These are phyloP conservation scores for Eucalyptus regnans DNA, from an alignment of 345 rosid genomes.

Conservation along the genomic window DNA sequence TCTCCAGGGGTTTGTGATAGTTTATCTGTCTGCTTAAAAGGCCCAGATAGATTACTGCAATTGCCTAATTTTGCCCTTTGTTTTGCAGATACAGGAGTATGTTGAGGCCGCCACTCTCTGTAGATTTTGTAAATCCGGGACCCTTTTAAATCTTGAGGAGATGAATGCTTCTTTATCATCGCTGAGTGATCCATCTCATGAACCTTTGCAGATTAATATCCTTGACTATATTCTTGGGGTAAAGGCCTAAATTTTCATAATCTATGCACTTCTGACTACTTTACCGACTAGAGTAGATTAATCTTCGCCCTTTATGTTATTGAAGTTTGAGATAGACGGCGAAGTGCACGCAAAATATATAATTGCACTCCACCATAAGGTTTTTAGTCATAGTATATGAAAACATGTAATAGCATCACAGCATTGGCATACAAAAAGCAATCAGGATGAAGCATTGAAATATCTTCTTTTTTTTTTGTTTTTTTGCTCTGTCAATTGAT, in stretches of 20 bases:
- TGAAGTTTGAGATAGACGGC: neutral
- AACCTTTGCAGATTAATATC: conserved; percentile 75
- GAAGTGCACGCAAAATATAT: neutral
- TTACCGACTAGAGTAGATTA: neutral
- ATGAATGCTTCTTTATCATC: conserved; percentile 55
- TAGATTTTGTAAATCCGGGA: conserved; percentile 64
- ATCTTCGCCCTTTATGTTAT: neutral
- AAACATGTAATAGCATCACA: neutral
- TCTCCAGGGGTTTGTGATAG: conserved; percentile 73
- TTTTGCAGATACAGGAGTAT: conserved; percentile 79
- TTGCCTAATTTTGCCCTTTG: neutral
- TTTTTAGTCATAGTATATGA: neutral
- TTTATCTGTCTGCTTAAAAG: neutral
- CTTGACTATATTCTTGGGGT: conserved; percentile 97
- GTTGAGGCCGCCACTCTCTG: conserved; percentile 95
- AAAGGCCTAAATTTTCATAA: neutral
- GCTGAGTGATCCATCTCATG: conserved; percentile 52
- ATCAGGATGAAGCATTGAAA: neutral
- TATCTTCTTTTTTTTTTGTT: neutral
- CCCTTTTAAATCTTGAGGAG: conserved; percentile 59
- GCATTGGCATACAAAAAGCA: neutral
- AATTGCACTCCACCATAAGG: neutral
- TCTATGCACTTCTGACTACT: neutral
- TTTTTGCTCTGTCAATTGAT: neutral
- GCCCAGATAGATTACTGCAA: neutral